Base-by-base conservation (phyloP, 1,139 yeast genomes). In the Suhomyces taliae region DNA sequence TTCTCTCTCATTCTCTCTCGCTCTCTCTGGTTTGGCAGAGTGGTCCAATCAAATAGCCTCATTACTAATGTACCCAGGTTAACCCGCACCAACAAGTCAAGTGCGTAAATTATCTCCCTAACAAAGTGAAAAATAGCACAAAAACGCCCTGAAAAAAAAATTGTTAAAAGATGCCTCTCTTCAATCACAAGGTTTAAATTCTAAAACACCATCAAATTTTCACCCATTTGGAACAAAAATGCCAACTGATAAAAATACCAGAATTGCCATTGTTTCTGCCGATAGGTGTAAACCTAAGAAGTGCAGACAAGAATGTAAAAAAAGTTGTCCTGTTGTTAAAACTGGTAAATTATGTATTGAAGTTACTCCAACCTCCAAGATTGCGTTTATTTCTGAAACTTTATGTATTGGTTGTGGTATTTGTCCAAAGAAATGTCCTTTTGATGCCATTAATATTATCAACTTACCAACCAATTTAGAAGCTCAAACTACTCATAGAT, bases 351-450 rank as follows among this genome's bases (percentile, higher is more conserved):
- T 91, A 53, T 93, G 99, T 85, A 93, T 93, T 62, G 99, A 93
- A 71, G 99, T 93, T 41, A 74, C 90, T 0, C 96, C 98, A 51
- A 79, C 86, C 29, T 84, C 89, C 51, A 93, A 93, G 67, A 90
- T 93, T 63, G 96, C 98, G 26, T 93, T 91, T 67, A 89, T 93
- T 53, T 89, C 97, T n/a, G 99, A 93, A 69, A 88, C 77, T 38
- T 77, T 93, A 65, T 93, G 99, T 81, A 93, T 93, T 62, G 99
- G 99, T 67, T 93, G 99, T 78, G 99, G 99, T 90, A 93, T 93
- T 61, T 93, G 99, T 79, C 96, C 90, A 44, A 93, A 93, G 70
- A 93, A 90, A 68, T 93, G 99, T 73, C 99, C 99, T 29, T 93
- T 93, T 65, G 96, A 91, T 61, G 99, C 99, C 56, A 91, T 93